Conservation (phyloP, 331 rosid genomes). For the Malus hybrid region DNA sequence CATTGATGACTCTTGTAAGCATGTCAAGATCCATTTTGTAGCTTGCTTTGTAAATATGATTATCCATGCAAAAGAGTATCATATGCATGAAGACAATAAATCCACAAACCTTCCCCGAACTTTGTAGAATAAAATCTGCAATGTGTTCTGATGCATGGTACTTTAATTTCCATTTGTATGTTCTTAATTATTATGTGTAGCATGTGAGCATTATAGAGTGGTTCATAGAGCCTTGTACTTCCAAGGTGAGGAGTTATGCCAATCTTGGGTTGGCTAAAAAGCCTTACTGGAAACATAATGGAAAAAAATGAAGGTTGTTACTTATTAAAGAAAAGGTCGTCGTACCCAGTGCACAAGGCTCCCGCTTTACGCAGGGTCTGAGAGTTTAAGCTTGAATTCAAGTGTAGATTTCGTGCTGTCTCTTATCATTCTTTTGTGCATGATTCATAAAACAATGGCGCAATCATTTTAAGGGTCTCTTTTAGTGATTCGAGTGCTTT, state of each 20-base stretch:
- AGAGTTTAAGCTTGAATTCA: background rate
- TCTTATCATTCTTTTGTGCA: background rate
- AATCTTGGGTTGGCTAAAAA: background rate
- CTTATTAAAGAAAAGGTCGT: too few relatives aligned
- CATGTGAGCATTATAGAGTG: background rate
- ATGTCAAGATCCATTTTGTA: constrained; percentile 8
- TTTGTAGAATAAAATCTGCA: too few relatives aligned
- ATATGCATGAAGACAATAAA: background rate
- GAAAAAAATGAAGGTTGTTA: background rate
- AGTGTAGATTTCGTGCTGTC: background rate
- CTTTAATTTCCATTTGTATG: background rate
- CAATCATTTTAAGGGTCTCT: background rate
- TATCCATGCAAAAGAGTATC: background rate
- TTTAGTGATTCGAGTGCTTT: constrained; percentile 15
- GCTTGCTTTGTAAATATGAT: background rate
- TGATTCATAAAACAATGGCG: background rate
- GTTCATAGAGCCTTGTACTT: background rate
- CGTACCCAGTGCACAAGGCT: too few relatives aligned
- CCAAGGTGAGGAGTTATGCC: background rate
- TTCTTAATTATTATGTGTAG: background rate
- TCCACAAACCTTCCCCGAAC: too few relatives aligned
- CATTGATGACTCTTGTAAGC: constrained; percentile 92
- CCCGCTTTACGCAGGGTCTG: too few relatives aligned
- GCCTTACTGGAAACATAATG: background rate
- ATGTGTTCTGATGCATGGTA: background rate